Conservation (phyloP, 176 grass and related monocot genomes). For the Oryza meridionalis region DNA sequence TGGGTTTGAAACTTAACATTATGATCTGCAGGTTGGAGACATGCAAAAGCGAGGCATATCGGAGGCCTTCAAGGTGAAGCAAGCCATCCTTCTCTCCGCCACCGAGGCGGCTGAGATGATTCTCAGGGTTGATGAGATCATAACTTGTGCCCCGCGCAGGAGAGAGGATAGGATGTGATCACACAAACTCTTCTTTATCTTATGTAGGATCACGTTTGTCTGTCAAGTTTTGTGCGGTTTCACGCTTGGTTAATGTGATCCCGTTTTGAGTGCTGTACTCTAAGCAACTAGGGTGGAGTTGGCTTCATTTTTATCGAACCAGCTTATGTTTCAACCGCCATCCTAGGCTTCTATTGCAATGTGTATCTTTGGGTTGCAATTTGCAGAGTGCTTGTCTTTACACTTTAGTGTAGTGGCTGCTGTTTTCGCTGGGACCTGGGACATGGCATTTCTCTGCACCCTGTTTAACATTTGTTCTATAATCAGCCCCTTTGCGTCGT, state of each 20-base stretch:
- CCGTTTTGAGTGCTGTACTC: not conserved
- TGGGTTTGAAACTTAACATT: not conserved
- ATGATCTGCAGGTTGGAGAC: constrained; percentile 46
- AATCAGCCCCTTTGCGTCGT: not conserved
- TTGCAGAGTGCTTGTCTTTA: not conserved
- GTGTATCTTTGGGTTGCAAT: not conserved
- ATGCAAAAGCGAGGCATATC: constrained; percentile 57
- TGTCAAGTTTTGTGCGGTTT: not conserved
- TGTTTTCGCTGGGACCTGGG: not conserved
- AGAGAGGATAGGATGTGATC: constrained; percentile 59
- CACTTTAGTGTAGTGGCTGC: not conserved
- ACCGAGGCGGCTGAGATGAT: constrained; percentile 54
- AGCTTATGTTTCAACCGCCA: not conserved
- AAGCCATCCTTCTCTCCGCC: constrained; percentile 43
- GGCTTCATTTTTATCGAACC: constrained; percentile 13
- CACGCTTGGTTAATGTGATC: not conserved
- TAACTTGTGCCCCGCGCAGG: constrained; percentile 40
- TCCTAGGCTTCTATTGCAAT: constrained; percentile 5
- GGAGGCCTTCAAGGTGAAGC: constrained; percentile 63
- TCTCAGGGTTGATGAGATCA: constrained; percentile 57
- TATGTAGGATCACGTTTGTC: not conserved
- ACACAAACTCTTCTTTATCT: not conserved
- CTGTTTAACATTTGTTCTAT: not conserved
- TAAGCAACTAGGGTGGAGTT: not conserved
- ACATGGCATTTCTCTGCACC: not conserved